These are phyloP conservation scores for Penicillium sumatraense DNA, from an alignment of 2,329 filamentous ascomycete species.

Conservation along the genomic window DNA sequence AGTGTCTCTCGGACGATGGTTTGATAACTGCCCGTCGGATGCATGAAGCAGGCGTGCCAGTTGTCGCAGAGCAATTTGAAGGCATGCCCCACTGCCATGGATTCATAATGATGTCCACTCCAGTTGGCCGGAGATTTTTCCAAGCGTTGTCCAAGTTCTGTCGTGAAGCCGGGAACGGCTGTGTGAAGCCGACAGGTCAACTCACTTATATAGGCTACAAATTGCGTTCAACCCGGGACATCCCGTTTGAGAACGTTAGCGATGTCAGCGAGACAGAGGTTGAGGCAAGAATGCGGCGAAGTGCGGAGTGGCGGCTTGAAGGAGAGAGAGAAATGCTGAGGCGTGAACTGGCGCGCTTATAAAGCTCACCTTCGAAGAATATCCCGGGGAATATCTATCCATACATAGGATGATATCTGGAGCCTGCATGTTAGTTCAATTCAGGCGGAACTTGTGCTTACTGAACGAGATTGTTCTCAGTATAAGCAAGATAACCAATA, in stretches of 20 bases:
- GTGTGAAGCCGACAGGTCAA: conserved; percentile 32
- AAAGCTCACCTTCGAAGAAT: not conserved
- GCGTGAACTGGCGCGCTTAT: conserved; percentile 38
- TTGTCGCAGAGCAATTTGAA: conserved; percentile 48
- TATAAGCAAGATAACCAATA: too few species aligned
- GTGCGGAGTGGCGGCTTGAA: conserved; percentile 36
- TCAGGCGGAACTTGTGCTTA: too few species aligned
- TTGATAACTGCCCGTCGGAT: conserved; percentile 46
- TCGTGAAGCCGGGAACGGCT: conserved; percentile 36
- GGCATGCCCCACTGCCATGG: conserved; percentile 59
- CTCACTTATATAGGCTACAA: conserved; percentile 39
- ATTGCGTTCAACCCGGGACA: conserved; percentile 29
- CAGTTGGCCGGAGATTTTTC: conserved; percentile 58
- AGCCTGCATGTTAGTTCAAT: too few species aligned
- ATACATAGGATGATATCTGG: too few species aligned
- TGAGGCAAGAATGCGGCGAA: conserved; percentile 31
- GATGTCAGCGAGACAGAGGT: conserved; percentile 44
- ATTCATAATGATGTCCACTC: conserved; percentile 56
- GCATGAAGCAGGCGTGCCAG: conserved; percentile 40
- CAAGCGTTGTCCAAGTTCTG: conserved; percentile 61
- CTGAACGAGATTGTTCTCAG: too few species aligned
- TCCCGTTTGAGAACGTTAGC: conserved; percentile 39
- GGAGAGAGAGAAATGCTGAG: conserved; percentile 41
- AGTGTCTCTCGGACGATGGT: conserved; percentile 47
- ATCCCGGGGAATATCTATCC: too few species aligned